These are phyloP conservation scores for Sequoiadendron giganteum DNA, from an alignment of 75 land plant species.

Conservation along the genomic window DNA sequence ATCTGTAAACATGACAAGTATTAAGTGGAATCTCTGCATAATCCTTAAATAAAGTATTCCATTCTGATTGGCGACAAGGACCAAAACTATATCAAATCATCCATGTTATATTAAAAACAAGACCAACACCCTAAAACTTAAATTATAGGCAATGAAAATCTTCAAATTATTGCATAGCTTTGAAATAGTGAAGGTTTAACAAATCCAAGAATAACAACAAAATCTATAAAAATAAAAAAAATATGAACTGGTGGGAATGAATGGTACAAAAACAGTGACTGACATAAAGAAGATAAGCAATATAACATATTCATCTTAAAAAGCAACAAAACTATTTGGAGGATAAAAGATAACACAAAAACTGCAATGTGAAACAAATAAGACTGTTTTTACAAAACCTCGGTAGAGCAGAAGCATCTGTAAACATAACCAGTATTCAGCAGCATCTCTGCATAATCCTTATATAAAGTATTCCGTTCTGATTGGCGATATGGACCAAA, in stretches of 20 bases:
- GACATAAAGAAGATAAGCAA: not conserved
- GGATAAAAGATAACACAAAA: conserved; percentile 8
- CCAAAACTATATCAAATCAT: conserved; percentile 42
- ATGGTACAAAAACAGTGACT: not conserved
- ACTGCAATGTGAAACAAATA: not conserved
- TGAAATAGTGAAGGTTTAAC: not conserved
- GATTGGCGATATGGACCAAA: conserved; percentile 95
- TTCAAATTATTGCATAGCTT: not conserved
- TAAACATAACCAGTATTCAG: conserved; percentile 80
- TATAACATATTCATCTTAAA: not conserved
- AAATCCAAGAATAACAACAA: not conserved
- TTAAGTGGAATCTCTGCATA: conserved; percentile 75
- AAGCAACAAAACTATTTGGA: not conserved
- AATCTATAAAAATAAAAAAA: not conserved
- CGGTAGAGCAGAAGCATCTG: conserved; percentile 87
- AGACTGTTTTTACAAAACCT: conserved; percentile 36
- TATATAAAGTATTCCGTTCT: conserved; percentile 77
- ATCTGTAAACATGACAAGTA: conserved; percentile 81
- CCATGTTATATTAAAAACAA: not conserved
- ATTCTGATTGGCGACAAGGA: conserved; percentile 89
- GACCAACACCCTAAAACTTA: not conserved
- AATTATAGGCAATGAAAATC: not conserved
- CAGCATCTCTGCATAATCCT: conserved; percentile 75
- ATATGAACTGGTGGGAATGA: not conserved
- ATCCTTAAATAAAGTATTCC: conserved; percentile 69